phyloP scores from a whole-genome alignment of 352 stramenopile genomes.

The Phytopythium chamaehyphon region DNA sequence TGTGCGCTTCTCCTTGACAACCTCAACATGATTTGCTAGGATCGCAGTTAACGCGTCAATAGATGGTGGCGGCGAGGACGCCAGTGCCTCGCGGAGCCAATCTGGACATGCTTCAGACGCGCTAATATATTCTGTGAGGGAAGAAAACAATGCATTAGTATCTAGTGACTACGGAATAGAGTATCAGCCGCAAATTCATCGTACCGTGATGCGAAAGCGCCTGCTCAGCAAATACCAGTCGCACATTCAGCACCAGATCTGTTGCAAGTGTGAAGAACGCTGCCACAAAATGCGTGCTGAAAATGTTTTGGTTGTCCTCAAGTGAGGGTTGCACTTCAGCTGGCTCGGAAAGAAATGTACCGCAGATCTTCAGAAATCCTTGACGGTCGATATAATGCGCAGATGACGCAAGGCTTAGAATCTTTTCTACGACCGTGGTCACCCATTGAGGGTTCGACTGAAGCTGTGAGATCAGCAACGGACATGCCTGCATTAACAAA shows the following conservation, averaged over 20 bases:
- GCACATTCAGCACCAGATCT: slow-evolving; percentile 74
- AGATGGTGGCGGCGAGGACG: not conserved
- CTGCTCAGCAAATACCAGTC: slow-evolving; percentile 50
- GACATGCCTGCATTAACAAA: slow-evolving; percentile 41
- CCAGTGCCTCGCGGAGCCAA: not conserved
- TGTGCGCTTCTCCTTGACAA: not conserved
- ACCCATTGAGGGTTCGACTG: slow-evolving; percentile 42
- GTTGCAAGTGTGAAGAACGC: slow-evolving; percentile 56
- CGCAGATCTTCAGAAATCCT: slow-evolving; percentile 62
- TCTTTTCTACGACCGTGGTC: slow-evolving; percentile 37
- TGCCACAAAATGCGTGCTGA: slow-evolving; percentile 35
- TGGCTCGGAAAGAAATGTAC: slow-evolving; percentile 35
- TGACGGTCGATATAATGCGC: slow-evolving; percentile 62
- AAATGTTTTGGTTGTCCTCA: slow-evolving; percentile 29
- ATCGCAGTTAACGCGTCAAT: not conserved
- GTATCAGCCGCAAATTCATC: not conserved
- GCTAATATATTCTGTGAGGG: not conserved
- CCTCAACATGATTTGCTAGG: not conserved
- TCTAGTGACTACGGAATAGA: not conserved
- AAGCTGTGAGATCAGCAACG: slow-evolving; percentile 51
- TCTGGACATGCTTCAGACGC: not conserved
- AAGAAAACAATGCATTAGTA: not conserved
- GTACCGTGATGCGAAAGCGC: slow-evolving; percentile 34
- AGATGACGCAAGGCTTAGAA: slow-evolving; percentile 48
- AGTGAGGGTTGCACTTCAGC: not conserved